Base-by-base conservation (phyloP, 2,329 filamentous ascomycete species). In the Aspergillus sp. region DNA sequence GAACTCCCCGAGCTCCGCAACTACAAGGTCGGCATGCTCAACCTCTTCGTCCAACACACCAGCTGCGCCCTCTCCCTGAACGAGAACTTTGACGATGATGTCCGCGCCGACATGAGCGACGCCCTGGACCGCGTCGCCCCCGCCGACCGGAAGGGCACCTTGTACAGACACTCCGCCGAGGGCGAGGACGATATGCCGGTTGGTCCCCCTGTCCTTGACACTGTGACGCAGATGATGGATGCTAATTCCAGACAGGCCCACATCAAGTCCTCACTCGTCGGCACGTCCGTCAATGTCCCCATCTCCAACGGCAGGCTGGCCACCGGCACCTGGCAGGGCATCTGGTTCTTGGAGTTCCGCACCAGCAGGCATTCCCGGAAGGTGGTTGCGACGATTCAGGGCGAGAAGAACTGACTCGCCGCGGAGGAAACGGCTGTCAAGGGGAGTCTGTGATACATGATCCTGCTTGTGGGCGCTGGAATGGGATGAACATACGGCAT, bases 11-110 rank as follows among this genome's bases (percentile, higher is more conserved):
- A 95, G 62, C 74, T 96, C 43, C 69, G 71, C 37, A 59, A 75
- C 44, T 94, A 93, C 73, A 89, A 89, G 58, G 75, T 91, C 47
- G 86, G 86, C 27, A 64, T 93, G 39, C 66, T 96, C 41, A 79
- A 94, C 58, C 71, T 98, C 29, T 98, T 96, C 60, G 72, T 96
- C 34, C 89, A 98, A 64, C 91, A 98, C 64, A 98, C 91, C 4
- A 86, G 78, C 52, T 94, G 86, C 62, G 91, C 83, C 8, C 71
- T 98, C 33, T 84, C 77, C 39, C 66, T 98, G 49, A 98, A 98
- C 56, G 91, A 98, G 72, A 96, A 96, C 65, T 81, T 68, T 67
- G 85, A 88, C 54, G 61, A 67, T 28, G 85, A 93, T 63, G 91
- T 98, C n/a, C 74, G 86, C 37, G 74, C 73, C 25, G 86, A 98